Evolutionary conservation across 345 rosid genomes (phyloP).

Genomic region (Populus pruinosa): DNA sequence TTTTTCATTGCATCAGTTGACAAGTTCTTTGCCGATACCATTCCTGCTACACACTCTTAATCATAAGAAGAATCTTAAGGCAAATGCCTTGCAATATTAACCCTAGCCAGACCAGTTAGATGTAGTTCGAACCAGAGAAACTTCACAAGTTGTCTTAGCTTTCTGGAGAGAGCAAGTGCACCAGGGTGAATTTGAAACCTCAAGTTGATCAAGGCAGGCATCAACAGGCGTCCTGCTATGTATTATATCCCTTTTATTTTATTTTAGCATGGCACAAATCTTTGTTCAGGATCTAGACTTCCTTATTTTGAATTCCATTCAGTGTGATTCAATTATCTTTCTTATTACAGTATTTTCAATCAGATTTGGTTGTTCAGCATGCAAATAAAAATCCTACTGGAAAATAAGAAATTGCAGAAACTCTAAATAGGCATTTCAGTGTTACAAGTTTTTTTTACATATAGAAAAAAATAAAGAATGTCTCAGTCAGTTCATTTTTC

Average conservation of each 20-base stretch:
- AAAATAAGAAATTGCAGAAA: too few species aligned
- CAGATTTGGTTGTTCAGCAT: too few species aligned
- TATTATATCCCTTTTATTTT: background rate
- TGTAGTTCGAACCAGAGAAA: background rate
- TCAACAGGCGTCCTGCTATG: background rate
- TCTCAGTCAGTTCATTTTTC: too few species aligned
- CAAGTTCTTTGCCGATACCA: background rate
- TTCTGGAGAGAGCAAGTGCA: background rate
- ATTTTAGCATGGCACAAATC: too few species aligned
- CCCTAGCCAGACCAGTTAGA: background rate
- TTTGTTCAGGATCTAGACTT: too few species aligned
- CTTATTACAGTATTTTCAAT: too few species aligned
- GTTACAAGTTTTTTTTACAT: too few species aligned
- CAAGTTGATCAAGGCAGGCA: background rate
- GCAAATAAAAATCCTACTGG: too few species aligned
- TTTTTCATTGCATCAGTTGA: slow-evolving; percentile 2
- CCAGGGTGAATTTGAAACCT: background rate
- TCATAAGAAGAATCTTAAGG: background rate
- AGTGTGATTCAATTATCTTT: too few species aligned
- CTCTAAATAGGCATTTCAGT: too few species aligned
- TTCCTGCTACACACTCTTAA: background rate
- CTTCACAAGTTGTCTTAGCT: background rate
- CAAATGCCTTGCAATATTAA: background rate
- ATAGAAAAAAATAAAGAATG: too few species aligned
- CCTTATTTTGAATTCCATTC: too few species aligned